These are phyloP conservation scores for Nemophila menziesii DNA, from an alignment of 257 asterid genomes.

Conservation along the genomic window DNA sequence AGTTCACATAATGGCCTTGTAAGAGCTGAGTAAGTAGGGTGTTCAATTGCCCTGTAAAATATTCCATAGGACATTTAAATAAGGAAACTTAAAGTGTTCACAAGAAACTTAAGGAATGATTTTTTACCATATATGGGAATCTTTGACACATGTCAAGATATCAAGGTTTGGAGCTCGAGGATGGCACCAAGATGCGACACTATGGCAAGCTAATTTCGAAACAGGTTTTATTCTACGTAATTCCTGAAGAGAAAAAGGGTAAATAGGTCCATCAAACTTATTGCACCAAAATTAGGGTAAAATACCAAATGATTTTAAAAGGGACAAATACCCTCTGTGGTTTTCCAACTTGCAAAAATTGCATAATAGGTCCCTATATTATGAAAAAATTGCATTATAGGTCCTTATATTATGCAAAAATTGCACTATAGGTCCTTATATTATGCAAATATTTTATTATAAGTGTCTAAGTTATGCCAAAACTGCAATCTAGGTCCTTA, in stretches of 20 bases:
- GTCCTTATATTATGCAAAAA: too few relatives aligned
- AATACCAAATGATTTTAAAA: too few relatives aligned
- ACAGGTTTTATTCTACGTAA: conserved; percentile 93
- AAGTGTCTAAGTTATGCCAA: too few relatives aligned
- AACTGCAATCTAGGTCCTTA: too few relatives aligned
- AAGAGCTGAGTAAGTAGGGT: conserved; percentile 96
- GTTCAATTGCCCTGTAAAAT: conserved; percentile 93
- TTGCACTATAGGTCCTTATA: too few relatives aligned
- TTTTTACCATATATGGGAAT: conserved; percentile 92
- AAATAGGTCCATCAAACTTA: conserved; percentile 2
- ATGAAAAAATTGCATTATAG: too few relatives aligned
- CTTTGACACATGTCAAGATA: conserved; percentile 92
- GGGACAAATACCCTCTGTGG: too few relatives aligned
- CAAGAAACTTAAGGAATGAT: conserved; percentile 8
- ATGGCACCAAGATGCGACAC: conserved; percentile 99
- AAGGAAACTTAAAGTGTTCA: neutral
- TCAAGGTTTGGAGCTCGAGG: conserved; percentile 99
- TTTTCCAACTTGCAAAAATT: too few relatives aligned
- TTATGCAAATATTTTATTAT: too few relatives aligned
- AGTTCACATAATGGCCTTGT: conserved; percentile 97
- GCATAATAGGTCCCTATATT: too few relatives aligned
- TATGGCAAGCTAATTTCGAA: conserved; percentile 89
- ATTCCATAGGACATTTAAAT: conserved; percentile 6
- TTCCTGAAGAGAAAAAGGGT: conserved; percentile 41
- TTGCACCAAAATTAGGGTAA: too few relatives aligned